Evolutionary conservation across 1,284 basidiomycete species (phyloP).

Genomic region (Sporisorium sorghi): DNA sequence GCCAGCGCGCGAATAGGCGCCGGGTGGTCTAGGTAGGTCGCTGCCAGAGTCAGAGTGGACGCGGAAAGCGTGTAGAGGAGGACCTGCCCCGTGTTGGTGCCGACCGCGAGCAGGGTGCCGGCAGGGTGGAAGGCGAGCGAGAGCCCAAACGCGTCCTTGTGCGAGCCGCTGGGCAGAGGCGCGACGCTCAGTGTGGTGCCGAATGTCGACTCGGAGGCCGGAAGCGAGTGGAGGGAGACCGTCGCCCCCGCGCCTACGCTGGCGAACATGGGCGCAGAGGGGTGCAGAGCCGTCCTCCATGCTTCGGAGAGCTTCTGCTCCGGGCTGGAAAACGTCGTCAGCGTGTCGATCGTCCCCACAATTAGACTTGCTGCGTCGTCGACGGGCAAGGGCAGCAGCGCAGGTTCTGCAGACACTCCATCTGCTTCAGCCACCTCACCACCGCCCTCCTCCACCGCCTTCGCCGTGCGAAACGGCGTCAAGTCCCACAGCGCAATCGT

Average conservation of each 20-base stretch:
- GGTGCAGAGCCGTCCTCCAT: conserved; percentile 41
- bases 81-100: conserved; percentile 29
- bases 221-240: conserved; percentile 23
- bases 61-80: conserved; percentile 31
- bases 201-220: background rate
- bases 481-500: conserved; percentile 39
- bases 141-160: conserved; percentile 37
- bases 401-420: background rate
- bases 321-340: background rate
- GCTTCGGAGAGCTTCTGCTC: conserved; percentile 37
- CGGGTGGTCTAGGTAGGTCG: conserved; percentile 34
- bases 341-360: conserved; percentile 15
- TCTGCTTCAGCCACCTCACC: background rate
- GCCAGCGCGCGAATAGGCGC: conserved; percentile 33
- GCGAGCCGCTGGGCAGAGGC: background rate
- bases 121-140: conserved; percentile 29
- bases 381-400: conserved; percentile 16
- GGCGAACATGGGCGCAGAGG: conserved; percentile 21
- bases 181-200: conserved; percentile 14
- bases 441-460: background rate
- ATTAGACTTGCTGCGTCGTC: conserved; percentile 15
- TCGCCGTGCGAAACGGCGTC: background rate
- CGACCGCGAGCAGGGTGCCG: conserved; percentile 18
- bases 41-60: background rate
- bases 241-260: conserved; percentile 30